Percentiles rank a stretch among this genome's conserved stretches.
These are phyloP conservation scores for Phytopythium montanum DNA, from an alignment of 352 stramenopile species.

Conservation along the genomic window DNA sequence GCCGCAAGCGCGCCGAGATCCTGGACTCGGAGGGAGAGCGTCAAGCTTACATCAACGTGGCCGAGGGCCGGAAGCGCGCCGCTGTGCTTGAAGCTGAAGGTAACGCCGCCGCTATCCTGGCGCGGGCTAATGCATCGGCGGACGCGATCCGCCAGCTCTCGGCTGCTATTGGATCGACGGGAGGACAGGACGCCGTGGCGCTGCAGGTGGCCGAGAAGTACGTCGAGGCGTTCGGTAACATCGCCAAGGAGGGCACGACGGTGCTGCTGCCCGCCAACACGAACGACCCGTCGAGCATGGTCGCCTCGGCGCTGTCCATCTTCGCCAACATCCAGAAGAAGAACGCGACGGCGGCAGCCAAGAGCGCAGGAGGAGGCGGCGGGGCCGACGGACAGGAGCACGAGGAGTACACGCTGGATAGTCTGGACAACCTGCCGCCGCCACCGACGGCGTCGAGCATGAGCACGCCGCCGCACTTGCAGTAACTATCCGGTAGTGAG, in stretches of 20 bases:
- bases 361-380: conserved; percentile 19
- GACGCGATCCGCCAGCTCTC: conserved; percentile 78
- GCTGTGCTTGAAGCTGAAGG: conserved; percentile 84
- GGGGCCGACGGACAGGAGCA: conserved; percentile 15
- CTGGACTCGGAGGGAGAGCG: conserved; percentile 89
- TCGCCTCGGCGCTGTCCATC: conserved; percentile 86
- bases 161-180: conserved; percentile 53
- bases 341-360: conserved; percentile 28
- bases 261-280: conserved; percentile 77
- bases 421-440: conserved; percentile 28
- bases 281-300: conserved; percentile 86
- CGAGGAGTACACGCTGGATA: conserved; percentile 71
- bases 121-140: conserved; percentile 77
- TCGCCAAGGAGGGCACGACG: conserved; percentile 89
- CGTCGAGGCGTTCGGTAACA: conserved; percentile 88
- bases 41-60: conserved; percentile 89
- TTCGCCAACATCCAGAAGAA: conserved; percentile 88
- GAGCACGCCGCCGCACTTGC: neutral
- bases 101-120: conserved; percentile 81
- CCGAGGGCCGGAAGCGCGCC: conserved; percentile 87
- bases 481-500: neutral
- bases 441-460: conserved; percentile 1
- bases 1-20: conserved; percentile 90
- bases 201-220: conserved; percentile 91
- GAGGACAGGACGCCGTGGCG: conserved; percentile 77